phyloP scores from a whole-genome alignment of 345 rosid genomes.

The Cardamine resedifolia region DNA sequence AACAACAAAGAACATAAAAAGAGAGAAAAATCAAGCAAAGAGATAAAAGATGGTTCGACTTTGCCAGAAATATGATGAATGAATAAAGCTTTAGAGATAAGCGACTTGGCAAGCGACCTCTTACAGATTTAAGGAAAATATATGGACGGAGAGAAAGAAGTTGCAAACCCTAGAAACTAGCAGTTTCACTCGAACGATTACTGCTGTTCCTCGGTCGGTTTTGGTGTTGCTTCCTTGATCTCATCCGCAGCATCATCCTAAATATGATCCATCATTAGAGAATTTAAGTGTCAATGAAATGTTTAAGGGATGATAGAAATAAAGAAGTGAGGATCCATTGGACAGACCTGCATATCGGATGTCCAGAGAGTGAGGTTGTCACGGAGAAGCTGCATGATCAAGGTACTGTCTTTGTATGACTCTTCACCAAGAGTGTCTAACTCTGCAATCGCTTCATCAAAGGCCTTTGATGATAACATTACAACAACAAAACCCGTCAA shows the following conservation, averaged over 20 bases:
- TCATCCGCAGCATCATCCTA: conserved; percentile 95
- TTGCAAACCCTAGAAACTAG: conserved; percentile 26
- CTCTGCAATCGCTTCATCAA: conserved; percentile 97
- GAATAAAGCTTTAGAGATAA: conserved; percentile 5
- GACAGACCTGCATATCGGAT: conserved; percentile 88
- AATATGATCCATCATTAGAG: not conserved
- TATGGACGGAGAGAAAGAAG: conserved; percentile 22
- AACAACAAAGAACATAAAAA: not conserved
- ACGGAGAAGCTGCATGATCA: conserved; percentile 99
- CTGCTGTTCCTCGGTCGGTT: conserved; percentile 67
- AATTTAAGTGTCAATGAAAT: not conserved
- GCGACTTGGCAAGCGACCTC: conserved; percentile 22
- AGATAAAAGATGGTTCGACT: conserved; percentile 22
- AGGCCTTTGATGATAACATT: conserved; percentile 56
- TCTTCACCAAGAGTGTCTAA: conserved; percentile 96
- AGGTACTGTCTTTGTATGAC: conserved; percentile 96
- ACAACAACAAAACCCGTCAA: conserved; percentile 12
- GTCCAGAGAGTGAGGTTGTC: conserved; percentile 99
- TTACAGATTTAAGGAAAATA: conserved; percentile 10
- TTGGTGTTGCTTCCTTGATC: conserved; percentile 75
- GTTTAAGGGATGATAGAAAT: no score
- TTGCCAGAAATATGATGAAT: conserved; percentile 26
- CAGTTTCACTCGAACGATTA: conserved; percentile 36
- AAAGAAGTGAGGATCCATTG: no score
- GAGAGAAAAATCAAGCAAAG: conserved; percentile 22